A percentile compares a stretch with the other conserved stretches of the same genome.
Evolutionary conservation across 2,329 filamentous ascomycete species (phyloP).

Genomic region (Chalara sp.): DNA sequence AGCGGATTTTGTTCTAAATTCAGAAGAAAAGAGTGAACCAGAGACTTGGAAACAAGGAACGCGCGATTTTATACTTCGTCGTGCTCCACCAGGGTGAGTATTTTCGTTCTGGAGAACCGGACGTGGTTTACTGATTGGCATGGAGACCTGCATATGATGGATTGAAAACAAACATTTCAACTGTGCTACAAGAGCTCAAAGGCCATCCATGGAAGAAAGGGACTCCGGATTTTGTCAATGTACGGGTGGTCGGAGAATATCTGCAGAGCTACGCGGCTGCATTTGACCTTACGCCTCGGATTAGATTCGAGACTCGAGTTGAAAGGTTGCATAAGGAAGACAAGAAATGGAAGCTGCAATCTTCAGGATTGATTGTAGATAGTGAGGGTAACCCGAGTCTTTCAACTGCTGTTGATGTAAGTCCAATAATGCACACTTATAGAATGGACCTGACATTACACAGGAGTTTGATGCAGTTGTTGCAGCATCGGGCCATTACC

Average conservation of each 20-base stretch:
- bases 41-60: not conserved
- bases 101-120: not conserved
- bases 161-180: constrained; percentile 21
- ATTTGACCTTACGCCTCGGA: constrained; percentile 13
- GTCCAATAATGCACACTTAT: too few species aligned
- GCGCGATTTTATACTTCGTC: constrained; percentile 11
- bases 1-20: constrained; percentile 9
- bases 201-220: constrained; percentile 18
- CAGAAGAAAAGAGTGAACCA: not conserved
- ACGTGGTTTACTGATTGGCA: not conserved
- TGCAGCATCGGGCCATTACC: constrained; percentile 62
- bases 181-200: constrained; percentile 17
- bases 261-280: constrained; percentile 13
- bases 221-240: constrained; percentile 19
- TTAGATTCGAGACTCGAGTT: constrained; percentile 18
- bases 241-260: constrained; percentile 16
- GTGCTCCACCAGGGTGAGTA: constrained; percentile 21
- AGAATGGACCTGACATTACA: not conserved
- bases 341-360: constrained; percentile 15
- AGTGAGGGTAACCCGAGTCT: not conserved
- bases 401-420: too few species aligned
- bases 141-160: constrained; percentile 18
- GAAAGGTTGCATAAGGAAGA: constrained; percentile 15
- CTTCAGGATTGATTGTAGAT: constrained; percentile 8
- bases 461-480: constrained; percentile 55